Conservation (phyloP, 2,329 filamentous ascomycete species). For the Rutstroemia sp. region DNA sequence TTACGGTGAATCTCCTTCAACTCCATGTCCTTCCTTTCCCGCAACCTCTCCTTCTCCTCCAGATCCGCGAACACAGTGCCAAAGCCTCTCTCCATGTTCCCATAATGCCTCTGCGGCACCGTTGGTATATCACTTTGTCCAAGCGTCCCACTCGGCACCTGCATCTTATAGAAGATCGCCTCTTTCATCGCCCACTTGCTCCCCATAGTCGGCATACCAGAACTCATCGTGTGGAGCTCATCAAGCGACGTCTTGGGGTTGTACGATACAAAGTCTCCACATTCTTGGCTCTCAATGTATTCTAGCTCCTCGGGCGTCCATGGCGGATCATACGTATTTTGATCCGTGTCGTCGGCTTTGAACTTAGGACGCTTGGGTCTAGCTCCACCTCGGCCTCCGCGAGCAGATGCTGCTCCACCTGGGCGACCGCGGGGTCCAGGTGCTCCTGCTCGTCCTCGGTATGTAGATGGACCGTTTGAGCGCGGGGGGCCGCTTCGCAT, state of each 20-base stretch:
- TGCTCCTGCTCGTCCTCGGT: constrained; percentile 12
- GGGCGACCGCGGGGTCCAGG: constrained; percentile 2
- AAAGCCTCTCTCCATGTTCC: constrained; percentile 14
- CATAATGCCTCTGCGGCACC: constrained; percentile 14
- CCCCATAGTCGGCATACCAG: constrained; percentile 18
- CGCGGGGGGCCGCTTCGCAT: neutral
- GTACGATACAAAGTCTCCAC: constrained; percentile 22
- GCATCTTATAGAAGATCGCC: constrained; percentile 22
- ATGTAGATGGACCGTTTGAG: constrained; percentile 13
- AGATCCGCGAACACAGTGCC: constrained; percentile 25
- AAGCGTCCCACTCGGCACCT: constrained; percentile 20
- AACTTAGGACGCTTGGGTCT: neutral
- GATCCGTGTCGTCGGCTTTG: neutral
- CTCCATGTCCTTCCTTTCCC: constrained; percentile 5
- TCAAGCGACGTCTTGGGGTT: constrained; percentile 20
- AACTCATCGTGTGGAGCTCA: constrained; percentile 16
- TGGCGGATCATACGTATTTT: constrained; percentile 12
- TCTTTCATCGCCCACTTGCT: constrained; percentile 20
- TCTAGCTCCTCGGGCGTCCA: constrained; percentile 19
- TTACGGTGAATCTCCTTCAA: neutral
- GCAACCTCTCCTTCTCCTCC: constrained; percentile 13
- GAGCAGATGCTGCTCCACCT: neutral
- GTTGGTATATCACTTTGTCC: constrained; percentile 8
- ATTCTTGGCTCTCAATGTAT: constrained; percentile 18
- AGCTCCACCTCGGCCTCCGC: constrained; percentile 2